A percentile compares a stretch with the other conserved stretches of the same genome.
phyloP scores from a whole-genome alignment of 257 asterid species.

The Fraxinus excelsior region DNA sequence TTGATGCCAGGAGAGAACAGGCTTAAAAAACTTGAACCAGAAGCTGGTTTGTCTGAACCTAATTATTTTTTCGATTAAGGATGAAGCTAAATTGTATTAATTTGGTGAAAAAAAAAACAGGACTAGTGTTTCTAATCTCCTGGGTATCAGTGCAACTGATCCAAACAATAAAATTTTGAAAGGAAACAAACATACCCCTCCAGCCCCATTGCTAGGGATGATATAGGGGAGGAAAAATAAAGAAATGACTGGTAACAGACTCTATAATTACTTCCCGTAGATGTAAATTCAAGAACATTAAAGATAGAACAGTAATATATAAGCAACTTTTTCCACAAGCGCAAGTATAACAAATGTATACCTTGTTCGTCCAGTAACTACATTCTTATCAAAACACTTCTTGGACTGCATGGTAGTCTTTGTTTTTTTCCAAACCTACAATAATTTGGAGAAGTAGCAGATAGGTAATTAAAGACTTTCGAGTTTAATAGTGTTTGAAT shows the following conservation, averaged over 20 bases:
- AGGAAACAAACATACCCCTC: background rate
- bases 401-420: constrained; percentile 41
- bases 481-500: constrained; percentile 11
- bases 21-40: background rate
- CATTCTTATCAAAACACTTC: constrained; percentile 42
- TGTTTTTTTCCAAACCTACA: constrained; percentile 59
- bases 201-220: constrained; percentile 12
- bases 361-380: constrained; percentile 83
- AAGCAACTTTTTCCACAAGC: constrained; percentile 17
- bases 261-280: background rate
- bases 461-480: constrained; percentile 19
- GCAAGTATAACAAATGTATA: constrained; percentile 27
- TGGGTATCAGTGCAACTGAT: background rate
- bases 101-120: background rate
- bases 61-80: background rate
- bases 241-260: constrained; percentile 19
- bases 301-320: constrained; percentile 4
- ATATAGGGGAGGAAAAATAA: constrained; percentile 8
- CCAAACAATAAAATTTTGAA: background rate
- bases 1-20: background rate
- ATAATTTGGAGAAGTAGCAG: constrained; percentile 24
- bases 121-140: background rate
- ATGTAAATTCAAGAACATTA: constrained; percentile 12
- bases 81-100: too few relatives aligned
- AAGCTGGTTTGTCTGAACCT: background rate